These are phyloP conservation scores for Brassica cretica DNA, from an alignment of 345 rosid species.

Conservation along the genomic window DNA sequence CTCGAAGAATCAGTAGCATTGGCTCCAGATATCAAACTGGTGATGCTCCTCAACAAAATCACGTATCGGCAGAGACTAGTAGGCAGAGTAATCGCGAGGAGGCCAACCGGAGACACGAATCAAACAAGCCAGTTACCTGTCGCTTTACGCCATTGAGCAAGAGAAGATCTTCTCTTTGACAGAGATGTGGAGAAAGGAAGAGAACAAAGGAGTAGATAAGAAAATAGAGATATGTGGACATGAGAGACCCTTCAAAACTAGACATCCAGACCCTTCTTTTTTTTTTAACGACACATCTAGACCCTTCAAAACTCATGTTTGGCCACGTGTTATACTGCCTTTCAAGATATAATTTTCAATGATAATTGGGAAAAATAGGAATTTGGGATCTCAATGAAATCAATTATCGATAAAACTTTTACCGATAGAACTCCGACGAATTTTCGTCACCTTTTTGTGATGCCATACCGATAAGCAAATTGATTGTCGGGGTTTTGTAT, in stretches of 20 bases:
- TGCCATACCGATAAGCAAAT: neutral
- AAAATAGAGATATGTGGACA: neutral
- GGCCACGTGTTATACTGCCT: neutral
- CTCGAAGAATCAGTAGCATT: neutral
- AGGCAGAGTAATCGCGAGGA: too few species aligned
- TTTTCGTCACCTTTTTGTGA: too few species aligned
- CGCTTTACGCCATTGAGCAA: too few species aligned
- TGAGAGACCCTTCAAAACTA: neutral
- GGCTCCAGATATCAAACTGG: too few species aligned
- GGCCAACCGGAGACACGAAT: too few species aligned
- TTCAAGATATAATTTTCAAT: neutral
- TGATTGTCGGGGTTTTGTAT: neutral
- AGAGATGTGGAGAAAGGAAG: too few species aligned
- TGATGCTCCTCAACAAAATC: too few species aligned
- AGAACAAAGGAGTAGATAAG: too few species aligned
- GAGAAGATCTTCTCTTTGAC: too few species aligned
- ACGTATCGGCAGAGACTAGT: too few species aligned
- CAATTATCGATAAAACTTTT: neutral
- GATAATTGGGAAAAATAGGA: neutral
- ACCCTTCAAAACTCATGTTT: neutral
- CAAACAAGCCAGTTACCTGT: too few species aligned
- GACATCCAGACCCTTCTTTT: neutral
- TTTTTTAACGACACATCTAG: neutral
- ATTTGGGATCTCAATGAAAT: neutral
- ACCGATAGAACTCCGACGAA: neutral